These are phyloP conservation scores for Fomitopsis schrenkii DNA, from an alignment of 1,284 basidiomycete species.

Conservation along the genomic window DNA sequence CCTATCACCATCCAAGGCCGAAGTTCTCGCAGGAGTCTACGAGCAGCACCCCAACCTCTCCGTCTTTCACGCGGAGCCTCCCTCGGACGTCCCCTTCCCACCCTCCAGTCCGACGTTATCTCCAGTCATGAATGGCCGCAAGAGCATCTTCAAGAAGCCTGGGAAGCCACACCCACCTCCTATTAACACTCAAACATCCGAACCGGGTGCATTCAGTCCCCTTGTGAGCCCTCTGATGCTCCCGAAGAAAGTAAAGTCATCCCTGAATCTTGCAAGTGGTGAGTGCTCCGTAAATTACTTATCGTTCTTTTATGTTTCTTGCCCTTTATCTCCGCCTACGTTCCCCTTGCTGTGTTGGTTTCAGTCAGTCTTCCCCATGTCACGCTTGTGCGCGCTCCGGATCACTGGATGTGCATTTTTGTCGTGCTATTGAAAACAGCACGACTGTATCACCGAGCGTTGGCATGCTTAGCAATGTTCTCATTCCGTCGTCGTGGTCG, in stretches of 20 bases:
- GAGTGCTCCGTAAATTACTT: background rate
- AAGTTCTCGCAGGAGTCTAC: conserved; percentile 47
- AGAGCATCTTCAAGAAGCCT: conserved; percentile 35
- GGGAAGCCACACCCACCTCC: conserved; percentile 16
- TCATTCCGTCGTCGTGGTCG: too few relatives aligned
- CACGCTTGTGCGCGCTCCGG: too few relatives aligned
- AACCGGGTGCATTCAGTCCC: background rate
- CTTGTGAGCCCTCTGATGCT: background rate
- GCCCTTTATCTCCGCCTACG: background rate
- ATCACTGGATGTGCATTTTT: background rate
- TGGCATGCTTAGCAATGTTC: too few relatives aligned
- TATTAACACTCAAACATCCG: conserved; percentile 13
- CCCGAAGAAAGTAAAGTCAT: background rate
- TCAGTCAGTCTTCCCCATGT: too few relatives aligned
- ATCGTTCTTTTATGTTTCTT: background rate
- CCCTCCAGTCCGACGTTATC: conserved; percentile 46
- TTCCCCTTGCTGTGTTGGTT: background rate
- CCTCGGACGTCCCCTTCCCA: conserved; percentile 33
- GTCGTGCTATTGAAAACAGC: background rate
- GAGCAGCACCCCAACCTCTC: conserved; percentile 60
- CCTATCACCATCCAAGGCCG: conserved; percentile 22
- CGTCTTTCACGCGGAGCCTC: conserved; percentile 39
- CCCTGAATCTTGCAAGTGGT: background rate
- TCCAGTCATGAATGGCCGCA: conserved; percentile 29
- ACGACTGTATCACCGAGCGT: too few relatives aligned